Base-by-base conservation (phyloP, 2,329 filamentous ascomycete species). In the Penicillium sp. region DNA sequence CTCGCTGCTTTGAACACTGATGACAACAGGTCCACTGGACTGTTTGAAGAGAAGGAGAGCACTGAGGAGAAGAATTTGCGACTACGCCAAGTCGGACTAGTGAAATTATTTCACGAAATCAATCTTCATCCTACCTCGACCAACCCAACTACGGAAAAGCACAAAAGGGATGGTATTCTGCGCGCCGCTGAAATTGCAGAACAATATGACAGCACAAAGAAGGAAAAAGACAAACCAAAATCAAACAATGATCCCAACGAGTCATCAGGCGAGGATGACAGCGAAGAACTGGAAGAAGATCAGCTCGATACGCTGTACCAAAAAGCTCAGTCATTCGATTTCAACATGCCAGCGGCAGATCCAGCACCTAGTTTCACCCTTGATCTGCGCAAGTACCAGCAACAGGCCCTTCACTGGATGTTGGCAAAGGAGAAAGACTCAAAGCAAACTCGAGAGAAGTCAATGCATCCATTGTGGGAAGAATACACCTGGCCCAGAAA, bases 401-500 rank as follows among this genome's bases (percentile, higher is more conserved):
- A 89, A 63, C 93, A 98, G 68, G 89, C 93, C 0, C 72, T 98
- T 6, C 77, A 96, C 64, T 98, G 93, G 93, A 96, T 98, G 89
- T 77, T 97, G 55, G 79, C 83, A 4, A 97, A 97, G 66, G 93
- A 98, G 66, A 91, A 83, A 60, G 82, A 94, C 55, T 78, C 86
- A 54, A 83, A 82, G 57, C 78, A 81, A 10, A 78, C 82, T 33
- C 81, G 82, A 48, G 83, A 90, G 61, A 75, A 76, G 4, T 96
- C 89, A 0, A 95, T 98, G 88, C 90, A 98, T 68, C 93, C 93
- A 0, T 69, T 98, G 0, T 98, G 93, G 93, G 93, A 98, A 69
- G 88, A 97, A 64, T 98, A 98, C 60, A 67, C 73, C 2, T 98
- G 90, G 89, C 93, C 93, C 0, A 74, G 75, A 0, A 89, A 90